Evolutionary conservation across 1,284 basidiomycete species (phyloP).

Genomic region (Ceratobasidium sp.): DNA sequence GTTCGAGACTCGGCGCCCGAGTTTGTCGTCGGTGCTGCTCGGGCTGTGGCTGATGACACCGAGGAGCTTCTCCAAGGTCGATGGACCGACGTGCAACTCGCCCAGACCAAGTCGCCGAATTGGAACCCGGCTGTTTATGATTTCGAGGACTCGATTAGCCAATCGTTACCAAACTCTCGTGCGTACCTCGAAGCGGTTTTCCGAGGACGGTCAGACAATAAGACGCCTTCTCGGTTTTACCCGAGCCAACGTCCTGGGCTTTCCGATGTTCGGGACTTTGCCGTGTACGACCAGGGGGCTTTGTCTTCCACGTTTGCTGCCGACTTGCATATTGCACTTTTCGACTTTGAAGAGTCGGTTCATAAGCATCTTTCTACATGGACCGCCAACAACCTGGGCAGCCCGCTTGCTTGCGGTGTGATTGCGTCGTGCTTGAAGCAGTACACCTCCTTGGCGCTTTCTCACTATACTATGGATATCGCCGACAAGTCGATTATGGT

Average conservation of each 20-base stretch:
- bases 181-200: conserved; percentile 48
- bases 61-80: conserved; percentile 49
- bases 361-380: background rate
- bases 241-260: background rate
- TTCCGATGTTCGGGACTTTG: background rate
- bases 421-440: conserved; percentile 8
- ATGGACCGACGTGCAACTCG: conserved; percentile 49
- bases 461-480: background rate
- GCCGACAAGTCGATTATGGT: conserved; percentile 56
- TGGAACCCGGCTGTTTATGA: background rate
- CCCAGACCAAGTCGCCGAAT: background rate
- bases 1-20: conserved; percentile 49
- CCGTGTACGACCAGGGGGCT: background rate
- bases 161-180: conserved; percentile 52
- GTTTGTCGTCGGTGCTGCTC: conserved; percentile 47
- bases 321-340: background rate
- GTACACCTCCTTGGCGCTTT: background rate
- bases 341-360: conserved; percentile 20
- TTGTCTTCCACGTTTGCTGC: background rate
- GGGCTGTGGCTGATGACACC: conserved; percentile 41
- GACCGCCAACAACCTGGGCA: background rate
- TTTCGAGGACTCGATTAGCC: conserved; percentile 50
- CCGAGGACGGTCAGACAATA: background rate
- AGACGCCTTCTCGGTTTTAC: background rate
- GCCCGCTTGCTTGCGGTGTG: background rate